A percentile compares a stretch with the other conserved stretches of the same genome.
Evolutionary conservation across 371 early-diverging fungal species (phyloP).

Genomic region (Mucor velutinosus): DNA sequence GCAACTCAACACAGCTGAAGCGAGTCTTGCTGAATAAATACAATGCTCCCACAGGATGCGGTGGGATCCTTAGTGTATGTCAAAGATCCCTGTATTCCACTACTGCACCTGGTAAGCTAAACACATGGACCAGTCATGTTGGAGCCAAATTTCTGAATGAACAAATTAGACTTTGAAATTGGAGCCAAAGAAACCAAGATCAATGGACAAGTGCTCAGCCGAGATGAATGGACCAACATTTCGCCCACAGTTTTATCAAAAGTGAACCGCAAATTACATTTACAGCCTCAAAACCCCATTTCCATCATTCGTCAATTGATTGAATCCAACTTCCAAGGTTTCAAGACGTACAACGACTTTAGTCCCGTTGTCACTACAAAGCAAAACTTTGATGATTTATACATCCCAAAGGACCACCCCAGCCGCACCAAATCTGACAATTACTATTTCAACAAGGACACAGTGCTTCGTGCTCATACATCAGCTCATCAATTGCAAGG

Average conservation of each 20-base stretch:
- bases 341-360: conserved; percentile 65
- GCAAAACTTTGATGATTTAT: conserved; percentile 93
- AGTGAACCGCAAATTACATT: conserved; percentile 76
- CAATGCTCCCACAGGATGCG: background rate
- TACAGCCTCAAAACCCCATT: conserved; percentile 85
- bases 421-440: conserved; percentile 85
- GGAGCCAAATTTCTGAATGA: background rate
- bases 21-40: background rate
- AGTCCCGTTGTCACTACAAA: conserved; percentile 81
- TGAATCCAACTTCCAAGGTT: conserved; percentile 70
- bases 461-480: conserved; percentile 91
- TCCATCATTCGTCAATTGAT: conserved; percentile 83
- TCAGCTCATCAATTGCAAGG: conserved; percentile 92
- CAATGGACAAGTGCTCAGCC: conserved; percentile 53
- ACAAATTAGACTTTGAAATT: conserved; percentile 20
- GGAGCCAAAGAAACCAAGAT: conserved; percentile 38
- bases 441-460: conserved; percentile 85
- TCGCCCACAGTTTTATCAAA: conserved; percentile 78
- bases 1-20: background rate
- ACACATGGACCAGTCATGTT: conserved; percentile 16
- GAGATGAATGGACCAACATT: conserved; percentile 82
- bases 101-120: background rate
- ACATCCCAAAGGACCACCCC: conserved; percentile 83
- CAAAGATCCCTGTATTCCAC: conserved; percentile 8
- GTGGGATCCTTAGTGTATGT: background rate